phyloP scores from a whole-genome alignment of 2,329 filamentous ascomycete genomes.

The Aspergillus sp. region DNA sequence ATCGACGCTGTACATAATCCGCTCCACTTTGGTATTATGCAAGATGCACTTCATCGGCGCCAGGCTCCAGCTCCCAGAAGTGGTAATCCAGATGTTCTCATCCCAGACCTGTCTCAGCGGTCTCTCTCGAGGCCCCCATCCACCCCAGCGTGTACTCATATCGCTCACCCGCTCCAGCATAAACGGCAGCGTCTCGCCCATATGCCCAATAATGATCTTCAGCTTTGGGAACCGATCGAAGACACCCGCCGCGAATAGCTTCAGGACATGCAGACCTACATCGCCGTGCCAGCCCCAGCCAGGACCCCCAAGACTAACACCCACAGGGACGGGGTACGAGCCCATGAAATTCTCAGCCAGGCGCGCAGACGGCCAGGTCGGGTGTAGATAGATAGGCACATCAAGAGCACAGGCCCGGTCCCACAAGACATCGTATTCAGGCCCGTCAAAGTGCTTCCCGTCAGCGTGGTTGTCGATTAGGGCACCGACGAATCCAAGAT shows the following conservation, averaged over 20 bases:
- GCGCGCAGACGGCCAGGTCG: conserved; percentile 42
- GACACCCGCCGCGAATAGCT: conserved; percentile 52
- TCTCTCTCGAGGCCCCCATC: background rate
- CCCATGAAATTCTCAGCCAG: conserved; percentile 32
- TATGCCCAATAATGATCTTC: conserved; percentile 57
- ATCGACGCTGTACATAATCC: conserved; percentile 14
- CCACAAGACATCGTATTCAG: conserved; percentile 60
- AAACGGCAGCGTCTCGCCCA: conserved; percentile 56
- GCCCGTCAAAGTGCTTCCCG: conserved; percentile 56
- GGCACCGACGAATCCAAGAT: conserved; percentile 60
- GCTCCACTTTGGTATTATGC: conserved; percentile 2
- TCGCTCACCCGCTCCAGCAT: conserved; percentile 47
- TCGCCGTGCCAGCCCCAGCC: conserved; percentile 41
- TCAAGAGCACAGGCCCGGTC: conserved; percentile 54
- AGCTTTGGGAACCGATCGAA: conserved; percentile 57
- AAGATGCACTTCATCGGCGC: conserved; percentile 9
- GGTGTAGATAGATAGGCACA: conserved; percentile 63
- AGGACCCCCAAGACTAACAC: conserved; percentile 20
- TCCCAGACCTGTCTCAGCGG: conserved; percentile 51
- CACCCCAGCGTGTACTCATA: conserved; percentile 3
- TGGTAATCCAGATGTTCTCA: conserved; percentile 15
- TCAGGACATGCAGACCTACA: conserved; percentile 36
- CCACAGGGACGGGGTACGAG: conserved; percentile 30
- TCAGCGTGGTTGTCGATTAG: conserved; percentile 59
- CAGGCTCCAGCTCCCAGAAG: conserved; percentile 9